Evolutionary conservation across 495 filamentous ascomycete genomes (phyloP), one percentile per base, ranked within the genome.

Genomic region (Penicillium diatomitis): DNA sequence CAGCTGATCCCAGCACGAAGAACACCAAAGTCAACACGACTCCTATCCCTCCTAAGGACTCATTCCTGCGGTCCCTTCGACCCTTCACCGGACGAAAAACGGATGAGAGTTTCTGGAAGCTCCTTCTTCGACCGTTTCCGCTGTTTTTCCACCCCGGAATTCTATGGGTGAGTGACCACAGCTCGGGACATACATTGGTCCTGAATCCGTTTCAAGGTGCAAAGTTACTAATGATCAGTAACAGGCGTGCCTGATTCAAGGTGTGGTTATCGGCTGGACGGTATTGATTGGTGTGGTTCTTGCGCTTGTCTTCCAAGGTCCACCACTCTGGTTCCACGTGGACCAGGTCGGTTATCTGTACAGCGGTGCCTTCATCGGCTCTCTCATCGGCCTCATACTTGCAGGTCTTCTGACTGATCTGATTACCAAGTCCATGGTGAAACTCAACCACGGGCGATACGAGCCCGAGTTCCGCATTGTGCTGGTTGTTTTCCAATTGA

Each of bases 211-310:
- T 8, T 12, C 32, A 31, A 12, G 5, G 42, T 12, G 11, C 20
- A n/a, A 10, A 10, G 6, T 5, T 10, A 11, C 51, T 54, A 38
- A 58, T 44, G 34, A 39, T 41, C n/a, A 50, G 30, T 32, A 20
- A 4, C 34, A 73, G 69, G 88, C 87, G 7, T 90, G 85, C 61
- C 71, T 96, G 2, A 95, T 88, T 39, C 90, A 96, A 75, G 90
- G 90, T 8, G 79, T 87, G 2, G 74, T 95, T 50, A 94, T 96
- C 52, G 90, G 90, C 50, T 96, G 90, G 90, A 90, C 88, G 4
- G 90, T 96, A 6, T 84, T 96, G 59, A 92, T 96, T 45, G 90
- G 90, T 41, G 86, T 95, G 29, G 80, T 92, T 46, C 68, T 96
- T 28, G 89, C 87, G 6, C 82, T 81, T 45, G 83, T 96, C 48